A percentile compares a stretch with the other conserved stretches of the same genome.
These are phyloP conservation scores for Vicia faba DNA, from an alignment of 306 rosid species.

Conservation along the genomic window DNA sequence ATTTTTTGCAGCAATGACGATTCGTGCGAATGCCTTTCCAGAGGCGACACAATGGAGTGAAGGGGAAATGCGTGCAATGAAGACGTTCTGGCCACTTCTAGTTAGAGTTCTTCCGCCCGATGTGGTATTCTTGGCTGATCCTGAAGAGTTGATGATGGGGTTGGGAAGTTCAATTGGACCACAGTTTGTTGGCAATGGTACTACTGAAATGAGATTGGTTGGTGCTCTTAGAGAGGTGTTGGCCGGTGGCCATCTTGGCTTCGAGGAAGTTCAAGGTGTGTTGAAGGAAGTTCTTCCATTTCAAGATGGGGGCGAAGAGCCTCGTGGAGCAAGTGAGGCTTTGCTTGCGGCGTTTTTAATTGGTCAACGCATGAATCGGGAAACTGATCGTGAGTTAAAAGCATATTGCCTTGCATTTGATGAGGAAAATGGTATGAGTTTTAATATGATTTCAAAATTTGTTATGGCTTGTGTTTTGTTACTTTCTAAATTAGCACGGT, in stretches of 20 bases:
- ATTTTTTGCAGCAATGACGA: constrained; percentile 91
- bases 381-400: constrained; percentile 88
- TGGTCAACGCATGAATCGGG: constrained; percentile 98
- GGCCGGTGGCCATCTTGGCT: constrained; percentile 96
- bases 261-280: constrained; percentile 93
- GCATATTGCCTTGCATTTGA: constrained; percentile 97
- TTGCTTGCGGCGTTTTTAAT: constrained; percentile 91
- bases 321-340: constrained; percentile 69
- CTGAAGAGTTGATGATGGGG: constrained; percentile 87
- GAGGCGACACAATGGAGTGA: constrained; percentile 98
- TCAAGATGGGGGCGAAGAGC: constrained; percentile 40
- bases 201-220: constrained; percentile 87
- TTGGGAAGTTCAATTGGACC: constrained; percentile 83
- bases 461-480: constrained; percentile 18
- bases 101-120: constrained; percentile 82
- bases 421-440: constrained; percentile 73
- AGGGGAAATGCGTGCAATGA: constrained; percentile 86
- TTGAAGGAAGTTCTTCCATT: constrained; percentile 78
- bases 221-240: constrained; percentile 92
- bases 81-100: constrained; percentile 80
- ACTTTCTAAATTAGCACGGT: constrained; percentile 8
- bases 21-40: constrained; percentile 88
- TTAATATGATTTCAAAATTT: constrained; percentile 36
- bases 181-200: constrained; percentile 65
- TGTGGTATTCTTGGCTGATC: constrained; percentile 81